A percentile compares a stretch with the other conserved stretches of the same genome.
Evolutionary conservation across 768 basidiomycete species (phyloP).

Genomic region (Auriscalpium orientale): DNA sequence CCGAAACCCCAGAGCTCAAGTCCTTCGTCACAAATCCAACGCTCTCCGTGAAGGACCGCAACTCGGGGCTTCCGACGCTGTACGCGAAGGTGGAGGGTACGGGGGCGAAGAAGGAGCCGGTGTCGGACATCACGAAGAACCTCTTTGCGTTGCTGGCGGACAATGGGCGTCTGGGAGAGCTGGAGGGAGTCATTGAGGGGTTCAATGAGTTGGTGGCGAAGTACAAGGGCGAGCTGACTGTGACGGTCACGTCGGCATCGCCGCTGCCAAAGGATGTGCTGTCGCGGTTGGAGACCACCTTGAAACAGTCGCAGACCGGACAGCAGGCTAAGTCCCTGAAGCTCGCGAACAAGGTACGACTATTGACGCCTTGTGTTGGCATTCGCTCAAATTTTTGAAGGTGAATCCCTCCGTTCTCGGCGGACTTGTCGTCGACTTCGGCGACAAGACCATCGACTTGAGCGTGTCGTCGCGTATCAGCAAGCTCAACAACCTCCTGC

Average conservation of each 20-base stretch:
- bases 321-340: slow-evolving; percentile 85
- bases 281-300: slow-evolving; percentile 69
- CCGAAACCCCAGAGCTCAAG: slow-evolving; percentile 53
- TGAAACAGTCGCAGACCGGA: slow-evolving; percentile 83
- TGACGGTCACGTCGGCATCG: slow-evolving; percentile 82
- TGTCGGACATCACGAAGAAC: slow-evolving; percentile 87
- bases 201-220: slow-evolving; percentile 86
- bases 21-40: slow-evolving; percentile 88
- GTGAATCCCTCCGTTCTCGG: slow-evolving; percentile 90
- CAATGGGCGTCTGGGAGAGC: slow-evolving; percentile 86
- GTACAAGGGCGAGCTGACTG: slow-evolving; percentile 89
- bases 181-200: slow-evolving; percentile 79
- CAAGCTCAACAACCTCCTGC: slow-evolving; percentile 84
- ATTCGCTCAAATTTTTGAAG: slow-evolving; percentile 31
- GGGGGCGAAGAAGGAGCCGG: slow-evolving; percentile 61
- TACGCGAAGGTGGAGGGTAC: slow-evolving; percentile 58
- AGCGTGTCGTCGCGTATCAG: slow-evolving; percentile 91
- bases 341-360: slow-evolving; percentile 79
- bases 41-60: slow-evolving; percentile 72
- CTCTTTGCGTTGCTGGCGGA: slow-evolving; percentile 84
- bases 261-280: slow-evolving; percentile 74
- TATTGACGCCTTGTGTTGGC: neutral
- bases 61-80: slow-evolving; percentile 56
- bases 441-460: slow-evolving; percentile 96
- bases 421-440: slow-evolving; percentile 92